Evolutionary conservation across 2,329 filamentous ascomycete species (phyloP), one percentile per base, ranked within the genome.

Genomic region (Xylariaceae sp.): DNA sequence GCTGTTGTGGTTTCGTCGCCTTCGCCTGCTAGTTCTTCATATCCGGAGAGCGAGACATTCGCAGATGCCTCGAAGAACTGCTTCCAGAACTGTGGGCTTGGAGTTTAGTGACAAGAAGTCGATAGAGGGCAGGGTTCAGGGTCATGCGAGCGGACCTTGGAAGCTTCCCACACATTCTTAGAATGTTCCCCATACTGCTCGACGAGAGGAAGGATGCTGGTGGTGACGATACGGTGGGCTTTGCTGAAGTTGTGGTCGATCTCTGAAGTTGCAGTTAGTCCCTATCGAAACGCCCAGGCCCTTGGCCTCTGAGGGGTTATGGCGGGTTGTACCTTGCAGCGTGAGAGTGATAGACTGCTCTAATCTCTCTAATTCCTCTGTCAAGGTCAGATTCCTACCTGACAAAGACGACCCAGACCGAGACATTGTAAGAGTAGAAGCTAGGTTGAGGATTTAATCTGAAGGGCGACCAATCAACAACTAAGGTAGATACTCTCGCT

Each of bases 21-120:
- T 46, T 83, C 85, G 49, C 88, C 86, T 11, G 84, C 84, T 18
- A 86, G 80, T 68, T 96, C 92, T 69, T 96, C 93, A 72, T 99
- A 97, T 23, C 92, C 92, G 0, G 92, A 96, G 9, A 99, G 82
- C 9, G 93, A 96, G 21, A 99, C 93, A 67, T 99, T 97, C 70
- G 94, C 94, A 41, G 92, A 96, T 29, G 94, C 92, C 75, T 99
- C 94, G 74, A 99, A 99, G 78, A 99, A 99, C 77, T 97, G 92
- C 75, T 99, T 99, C 94, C 94, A 99, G 75, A 99, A 99, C 89
- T 95, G 67, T 10, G 49, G 23, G 1, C 18, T 16, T 16, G 21
- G n/a, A 13, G 9, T 10, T 51, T 21, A 50, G 48, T 24, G 27
- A 30, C 52, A 27, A 57, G 30, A 59, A 55, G 23, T 44, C 6